A percentile compares a stretch with the other conserved stretches of the same genome.
phyloP scores from a whole-genome alignment of 1,139 yeast species.

The Taiozyma sp. region DNA sequence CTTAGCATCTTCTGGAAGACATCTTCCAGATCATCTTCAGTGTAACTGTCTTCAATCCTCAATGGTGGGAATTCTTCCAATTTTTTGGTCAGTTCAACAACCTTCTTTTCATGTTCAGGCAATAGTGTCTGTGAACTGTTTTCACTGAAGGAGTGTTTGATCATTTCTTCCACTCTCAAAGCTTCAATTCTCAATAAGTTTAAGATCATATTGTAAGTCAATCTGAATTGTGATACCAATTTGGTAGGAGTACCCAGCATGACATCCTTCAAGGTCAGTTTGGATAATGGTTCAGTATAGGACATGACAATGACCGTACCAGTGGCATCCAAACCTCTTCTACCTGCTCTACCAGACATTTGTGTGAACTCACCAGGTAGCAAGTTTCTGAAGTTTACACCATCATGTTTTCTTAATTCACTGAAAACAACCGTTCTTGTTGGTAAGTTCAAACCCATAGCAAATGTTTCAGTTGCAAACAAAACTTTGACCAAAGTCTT shows the following conservation, averaged over 20 bases:
- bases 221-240: constrained; percentile 83
- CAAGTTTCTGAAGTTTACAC: constrained; percentile 72
- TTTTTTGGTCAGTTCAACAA: constrained; percentile 47
- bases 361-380: constrained; percentile 97
- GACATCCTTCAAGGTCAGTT: constrained; percentile 64
- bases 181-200: constrained; percentile 92
- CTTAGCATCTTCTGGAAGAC: constrained; percentile 34
- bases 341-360: constrained; percentile 99
- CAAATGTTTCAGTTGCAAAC: constrained; percentile 97
- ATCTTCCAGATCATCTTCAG: constrained; percentile 42
- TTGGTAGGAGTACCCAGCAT: constrained; percentile 87
- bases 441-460: constrained; percentile 96
- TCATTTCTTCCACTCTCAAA: constrained; percentile 93
- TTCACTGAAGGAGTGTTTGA: constrained; percentile 91
- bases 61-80: constrained; percentile 38
- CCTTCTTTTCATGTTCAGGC: constrained; percentile 78
- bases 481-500: constrained; percentile 81
- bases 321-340: constrained; percentile 90
- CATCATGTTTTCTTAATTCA: constrained; percentile 85
- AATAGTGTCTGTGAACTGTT: constrained; percentile 79
- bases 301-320: constrained; percentile 98
- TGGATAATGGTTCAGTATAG: constrained; percentile 63
- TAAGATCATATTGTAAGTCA: constrained; percentile 94
- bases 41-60: constrained; percentile 34
- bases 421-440: constrained; percentile 94